Evolutionary conservation across 2,329 filamentous ascomycete species (phyloP), one percentile per base, ranked within the genome.

Genomic region (Mycosphaerella sp.): DNA sequence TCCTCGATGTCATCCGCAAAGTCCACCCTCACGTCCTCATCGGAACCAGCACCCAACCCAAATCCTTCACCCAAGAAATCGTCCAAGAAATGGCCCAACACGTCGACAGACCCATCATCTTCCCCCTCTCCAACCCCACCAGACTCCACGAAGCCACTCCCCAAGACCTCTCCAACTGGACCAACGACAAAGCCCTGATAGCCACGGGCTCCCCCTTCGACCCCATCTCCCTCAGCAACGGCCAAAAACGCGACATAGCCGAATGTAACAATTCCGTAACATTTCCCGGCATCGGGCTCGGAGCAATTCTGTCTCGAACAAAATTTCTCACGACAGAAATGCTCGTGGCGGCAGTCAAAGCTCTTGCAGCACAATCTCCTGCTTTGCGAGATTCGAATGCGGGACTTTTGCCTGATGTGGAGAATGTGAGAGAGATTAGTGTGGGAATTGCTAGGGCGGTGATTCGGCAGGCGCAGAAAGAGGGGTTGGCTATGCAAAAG

Each of bases 211-310:
- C 85, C 7, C 89, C 90, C 0, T 95, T 95, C 67, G 78, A 80
- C 1, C 85, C 89, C 0, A 87, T 93, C 11, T 79, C 80, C 48
- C 54, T 48, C 4, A 80, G 78, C 50, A 70, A 78, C 12, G 79
- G 79, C 0, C 73, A 72, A 41, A 73, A 76, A 62, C 78, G 78
- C 51, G 78, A 82, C 41, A 76, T 83, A 14, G 88, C 88, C 23
- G 89, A 95, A 70, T 95, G 90, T 73, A 95, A 95, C 73, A 95
- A 95, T 72, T 86, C 83, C 0, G 87, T 87, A 34, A 86, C 86
- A 12, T 95, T 95, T 69, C 89, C 89, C 8, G 89, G 89, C 0
- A 92, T 95, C 55, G 89, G 89, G 0, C 82, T 95, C 1, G 90
- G 89, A 9, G 81, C 81, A 6, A 80, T 95, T 0, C 79, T 95